phyloP scores from a whole-genome alignment of 768 basidiomycete genomes.

The Panellus pusillus region DNA sequence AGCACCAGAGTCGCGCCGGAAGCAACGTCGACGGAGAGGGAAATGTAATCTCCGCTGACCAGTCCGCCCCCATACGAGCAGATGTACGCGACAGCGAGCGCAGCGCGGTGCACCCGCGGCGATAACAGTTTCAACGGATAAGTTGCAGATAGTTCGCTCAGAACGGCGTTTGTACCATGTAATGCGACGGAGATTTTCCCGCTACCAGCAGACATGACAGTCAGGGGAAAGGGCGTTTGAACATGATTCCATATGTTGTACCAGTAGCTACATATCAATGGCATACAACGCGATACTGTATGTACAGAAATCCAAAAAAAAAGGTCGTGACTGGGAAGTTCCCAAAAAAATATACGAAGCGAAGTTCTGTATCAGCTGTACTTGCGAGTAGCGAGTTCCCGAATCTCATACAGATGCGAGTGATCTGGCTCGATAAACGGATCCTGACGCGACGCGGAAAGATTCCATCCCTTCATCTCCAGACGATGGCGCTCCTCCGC shows the following conservation, averaged over 20 bases:
- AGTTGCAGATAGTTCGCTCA: constrained; percentile 73
- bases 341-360: constrained; percentile 9
- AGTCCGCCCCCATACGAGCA: constrained; percentile 91
- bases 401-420: constrained; percentile 75
- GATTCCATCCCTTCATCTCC: constrained; percentile 85
- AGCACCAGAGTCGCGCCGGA: constrained; percentile 61
- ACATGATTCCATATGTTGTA: constrained; percentile 25
- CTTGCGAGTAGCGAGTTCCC: constrained; percentile 81
- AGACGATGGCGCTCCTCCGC: constrained; percentile 82
- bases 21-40: constrained; percentile 61
- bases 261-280: constrained; percentile 37
- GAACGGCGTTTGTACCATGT: constrained; percentile 57
- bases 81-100: constrained; percentile 72
- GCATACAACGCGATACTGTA: constrained; percentile 15
- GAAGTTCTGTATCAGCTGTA: constrained; percentile 45
- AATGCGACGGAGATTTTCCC: constrained; percentile 58
- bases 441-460: constrained; percentile 36
- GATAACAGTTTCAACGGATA: constrained; percentile 91
- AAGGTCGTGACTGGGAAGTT: neutral
- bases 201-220: constrained; percentile 43
- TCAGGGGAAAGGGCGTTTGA: constrained; percentile 17
- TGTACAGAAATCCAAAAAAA: constrained; percentile 21
- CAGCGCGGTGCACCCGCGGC: constrained; percentile 50
- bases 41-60: constrained; percentile 79
- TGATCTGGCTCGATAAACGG: constrained; percentile 52